A percentile compares a stretch with the other conserved stretches of the same genome.
Conservation (phyloP, 2,329 filamentous ascomycete genomes). For the Talaromyces sp. region DNA sequence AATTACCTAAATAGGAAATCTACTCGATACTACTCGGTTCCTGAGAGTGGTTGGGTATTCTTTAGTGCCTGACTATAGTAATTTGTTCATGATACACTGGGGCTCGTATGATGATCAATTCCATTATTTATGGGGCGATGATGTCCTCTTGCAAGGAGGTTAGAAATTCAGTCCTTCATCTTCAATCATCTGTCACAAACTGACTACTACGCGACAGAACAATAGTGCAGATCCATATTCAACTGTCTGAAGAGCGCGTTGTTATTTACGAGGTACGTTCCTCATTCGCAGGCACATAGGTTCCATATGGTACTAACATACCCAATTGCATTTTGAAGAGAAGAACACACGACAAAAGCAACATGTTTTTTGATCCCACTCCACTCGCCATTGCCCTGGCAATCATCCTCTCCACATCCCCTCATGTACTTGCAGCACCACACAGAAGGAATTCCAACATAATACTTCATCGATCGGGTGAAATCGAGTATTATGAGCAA, state of each 20-base stretch:
- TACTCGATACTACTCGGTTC: neutral
- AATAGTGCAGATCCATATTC: neutral
- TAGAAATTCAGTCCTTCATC: too few relatives aligned
- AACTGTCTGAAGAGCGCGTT: neutral
- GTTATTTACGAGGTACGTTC: neutral
- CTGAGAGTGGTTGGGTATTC: conserved; percentile 3
- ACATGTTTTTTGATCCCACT: conserved; percentile 14
- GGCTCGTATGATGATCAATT: conserved; percentile 8
- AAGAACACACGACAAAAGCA: neutral
- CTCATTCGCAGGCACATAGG: neutral
- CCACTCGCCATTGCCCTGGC: conserved; percentile 14
- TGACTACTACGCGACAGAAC: neutral
- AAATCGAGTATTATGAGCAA: neutral
- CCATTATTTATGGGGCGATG: conserved; percentile 17
- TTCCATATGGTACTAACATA: neutral
- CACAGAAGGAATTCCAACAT: neutral
- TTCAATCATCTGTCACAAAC: neutral
- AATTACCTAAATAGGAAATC: conserved; percentile 15
- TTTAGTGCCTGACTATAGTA: neutral
- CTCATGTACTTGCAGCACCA: conserved; percentile 11
- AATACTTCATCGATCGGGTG: neutral
- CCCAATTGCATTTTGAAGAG: neutral
- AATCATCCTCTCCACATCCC: conserved; percentile 16
- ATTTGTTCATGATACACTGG: neutral
- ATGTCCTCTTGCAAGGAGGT: neutral